Base-by-base conservation (phyloP, 2,329 filamentous ascomycete genomes). In the Aspergillus fischeri region DNA sequence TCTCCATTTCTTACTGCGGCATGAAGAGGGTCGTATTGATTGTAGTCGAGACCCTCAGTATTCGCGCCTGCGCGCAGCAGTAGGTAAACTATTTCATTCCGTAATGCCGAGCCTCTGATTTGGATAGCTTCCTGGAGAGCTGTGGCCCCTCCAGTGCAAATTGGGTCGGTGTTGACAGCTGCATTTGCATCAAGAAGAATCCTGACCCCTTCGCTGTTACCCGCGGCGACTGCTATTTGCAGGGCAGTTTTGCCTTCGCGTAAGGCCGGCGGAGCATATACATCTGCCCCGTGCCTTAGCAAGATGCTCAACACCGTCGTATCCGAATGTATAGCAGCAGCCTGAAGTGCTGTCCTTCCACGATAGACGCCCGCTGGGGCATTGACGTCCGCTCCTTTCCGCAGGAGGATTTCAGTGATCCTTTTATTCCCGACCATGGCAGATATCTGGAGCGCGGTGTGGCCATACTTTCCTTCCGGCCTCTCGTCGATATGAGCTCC, bases 221-320 rank as follows among this genome's bases (percentile, higher is more conserved):
- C 61, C 11, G 14, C 50, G 17, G 45, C 44, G 47, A 57, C 52
- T 25, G 65, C 62, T n/a, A 55, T 47, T 48, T 61, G 60, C n/a
- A 65, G 54, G 21, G 63, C 61, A 28, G 61, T 63, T 32, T 54
- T 56, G 48, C 52, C 56, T 28, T 58, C 24, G 2, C 50, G 29
- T 9, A 35, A 1, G n/a, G 56, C 58, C 28, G 64, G 51, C 24
- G 48, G 49, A 28, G 70, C 68, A 55, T 72, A 67, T 21, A 73
- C 62, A 64, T 75, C 65, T 11, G 78, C 78, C 6, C 78, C 77
- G n/a, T 60, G 35, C 7, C 51, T 47, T 1, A 56, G 52, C n/a
- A 58, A 28, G 47, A 57, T 42, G 17, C 29, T 57, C 55, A 60
- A 28, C 38, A 56, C 21, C 20, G 24, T 41, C n/a, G 56, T 56